A percentile compares a stretch with the other conserved stretches of the same genome.
phyloP scores from a whole-genome alignment of 495 filamentous ascomycete genomes.

The Cenococcum geophilum region DNA sequence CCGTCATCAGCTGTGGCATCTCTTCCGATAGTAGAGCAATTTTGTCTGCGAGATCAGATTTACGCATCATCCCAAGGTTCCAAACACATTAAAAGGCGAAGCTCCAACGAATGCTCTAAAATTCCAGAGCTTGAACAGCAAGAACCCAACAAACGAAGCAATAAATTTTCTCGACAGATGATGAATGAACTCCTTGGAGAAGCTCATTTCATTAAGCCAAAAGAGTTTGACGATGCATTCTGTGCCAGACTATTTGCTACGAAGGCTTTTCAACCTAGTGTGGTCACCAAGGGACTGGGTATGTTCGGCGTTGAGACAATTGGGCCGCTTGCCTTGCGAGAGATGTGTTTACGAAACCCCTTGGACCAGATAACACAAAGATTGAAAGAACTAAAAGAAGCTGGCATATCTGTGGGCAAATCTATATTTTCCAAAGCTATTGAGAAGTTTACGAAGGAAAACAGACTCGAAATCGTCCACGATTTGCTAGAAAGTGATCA shows the following conservation, averaged over 20 bases:
- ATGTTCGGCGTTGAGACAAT: slow-evolving; percentile 61
- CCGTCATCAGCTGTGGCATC: slow-evolving; percentile 35
- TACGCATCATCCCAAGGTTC: neutral
- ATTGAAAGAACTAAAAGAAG: slow-evolving; percentile 50
- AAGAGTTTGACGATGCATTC: slow-evolving; percentile 54
- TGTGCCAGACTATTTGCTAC: slow-evolving; percentile 71
- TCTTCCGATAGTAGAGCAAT: slow-evolving; percentile 18
- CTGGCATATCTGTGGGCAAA: slow-evolving; percentile 52
- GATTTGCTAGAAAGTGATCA: slow-evolving; percentile 59
- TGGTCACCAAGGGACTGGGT: slow-evolving; percentile 55
- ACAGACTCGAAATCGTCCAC: slow-evolving; percentile 37
- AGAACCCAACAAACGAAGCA: neutral
- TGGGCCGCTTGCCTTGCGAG: slow-evolving; percentile 65
- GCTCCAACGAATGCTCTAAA: too few relatives aligned
- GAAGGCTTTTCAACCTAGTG: slow-evolving; percentile 56
- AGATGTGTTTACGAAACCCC: slow-evolving; percentile 59
- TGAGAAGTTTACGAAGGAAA: slow-evolving; percentile 50
- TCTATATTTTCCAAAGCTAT: slow-evolving; percentile 57
- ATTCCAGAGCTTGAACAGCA: neutral
- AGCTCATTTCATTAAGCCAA: slow-evolving; percentile 44
- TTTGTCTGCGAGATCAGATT: neutral
- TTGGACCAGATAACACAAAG: slow-evolving; percentile 48
- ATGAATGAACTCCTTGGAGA: slow-evolving; percentile 43
- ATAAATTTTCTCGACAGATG: slow-evolving; percentile 36
- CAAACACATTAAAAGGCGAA: neutral